Conservation (phyloP, 83 land plant species). For the Larix sibirica region DNA sequence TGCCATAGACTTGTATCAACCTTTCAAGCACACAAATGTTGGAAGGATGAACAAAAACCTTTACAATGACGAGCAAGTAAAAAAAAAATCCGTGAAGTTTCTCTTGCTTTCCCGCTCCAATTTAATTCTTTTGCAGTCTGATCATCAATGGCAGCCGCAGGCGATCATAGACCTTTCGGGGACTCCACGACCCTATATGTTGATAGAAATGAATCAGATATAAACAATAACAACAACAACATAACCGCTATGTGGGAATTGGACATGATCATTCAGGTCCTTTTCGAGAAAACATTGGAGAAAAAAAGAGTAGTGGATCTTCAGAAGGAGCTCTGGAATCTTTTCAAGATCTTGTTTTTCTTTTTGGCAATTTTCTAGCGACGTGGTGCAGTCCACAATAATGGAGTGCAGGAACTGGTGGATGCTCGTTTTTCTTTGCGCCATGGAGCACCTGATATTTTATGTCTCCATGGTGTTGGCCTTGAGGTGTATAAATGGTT, state of each 20-base stretch:
- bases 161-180: background rate
- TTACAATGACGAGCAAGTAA: no score
- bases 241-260: constrained; percentile 63
- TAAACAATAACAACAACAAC: background rate
- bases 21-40: no score
- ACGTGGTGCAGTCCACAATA: constrained; percentile 36
- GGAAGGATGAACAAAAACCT: no score
- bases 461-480: constrained; percentile 79
- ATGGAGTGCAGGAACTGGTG: constrained; percentile 83
- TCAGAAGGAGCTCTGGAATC: constrained; percentile 79
- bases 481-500: constrained; percentile 78
- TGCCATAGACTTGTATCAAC: no score
- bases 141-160: background rate
- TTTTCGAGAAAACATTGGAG: constrained; percentile 86
- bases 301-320: constrained; percentile 71
- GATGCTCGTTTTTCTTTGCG: constrained; percentile 70
- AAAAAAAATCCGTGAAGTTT: no score
- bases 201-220: background rate
- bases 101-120: no score
- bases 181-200: background rate
- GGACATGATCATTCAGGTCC: constrained; percentile 82
- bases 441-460: constrained; percentile 59
- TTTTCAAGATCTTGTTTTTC: constrained; percentile 71
- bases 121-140: no score
- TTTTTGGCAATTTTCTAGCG: constrained; percentile 55